These are phyloP conservation scores for Cnidoscolus chayamansa DNA, from an alignment of 441 rosid species.

Conservation along the genomic window DNA sequence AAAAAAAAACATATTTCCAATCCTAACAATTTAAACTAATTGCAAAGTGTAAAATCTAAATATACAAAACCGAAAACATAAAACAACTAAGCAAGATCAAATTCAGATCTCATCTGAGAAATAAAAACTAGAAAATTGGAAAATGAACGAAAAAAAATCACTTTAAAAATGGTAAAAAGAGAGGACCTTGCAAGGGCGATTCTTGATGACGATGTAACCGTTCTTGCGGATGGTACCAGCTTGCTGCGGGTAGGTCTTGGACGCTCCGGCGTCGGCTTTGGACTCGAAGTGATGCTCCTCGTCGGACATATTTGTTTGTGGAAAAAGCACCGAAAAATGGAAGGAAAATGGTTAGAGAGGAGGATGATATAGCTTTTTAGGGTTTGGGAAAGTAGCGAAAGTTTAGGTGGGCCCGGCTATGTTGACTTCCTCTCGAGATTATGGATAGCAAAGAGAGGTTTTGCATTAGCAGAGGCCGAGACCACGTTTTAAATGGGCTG, in stretches of 20 bases:
- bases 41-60: too few relatives aligned
- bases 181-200: conserved; percentile 56
- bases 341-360: not conserved
- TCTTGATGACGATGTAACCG: conserved; percentile 70
- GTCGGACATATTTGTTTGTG: conserved; percentile 50
- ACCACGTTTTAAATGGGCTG: not conserved
- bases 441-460: not conserved
- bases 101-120: not conserved
- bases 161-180: not conserved
- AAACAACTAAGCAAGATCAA: too few relatives aligned
- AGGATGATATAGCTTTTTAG: not conserved
- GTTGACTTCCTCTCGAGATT: not conserved
- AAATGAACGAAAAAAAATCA: too few relatives aligned
- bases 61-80: too few relatives aligned
- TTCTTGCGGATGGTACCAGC: conserved; percentile 79
- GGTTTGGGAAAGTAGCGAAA: not conserved
- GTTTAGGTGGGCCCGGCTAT: not conserved
- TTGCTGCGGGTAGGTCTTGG: conserved; percentile 69
- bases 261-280: conserved; percentile 71
- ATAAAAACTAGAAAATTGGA: not conserved
- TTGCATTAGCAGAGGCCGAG: not conserved
- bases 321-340: not conserved
- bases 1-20: too few relatives aligned
- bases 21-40: too few relatives aligned
- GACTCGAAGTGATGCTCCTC: conserved; percentile 84